Conservation (phyloP, 129 eudicot genomes). For the Helichrysum umbraculigerum region DNA sequence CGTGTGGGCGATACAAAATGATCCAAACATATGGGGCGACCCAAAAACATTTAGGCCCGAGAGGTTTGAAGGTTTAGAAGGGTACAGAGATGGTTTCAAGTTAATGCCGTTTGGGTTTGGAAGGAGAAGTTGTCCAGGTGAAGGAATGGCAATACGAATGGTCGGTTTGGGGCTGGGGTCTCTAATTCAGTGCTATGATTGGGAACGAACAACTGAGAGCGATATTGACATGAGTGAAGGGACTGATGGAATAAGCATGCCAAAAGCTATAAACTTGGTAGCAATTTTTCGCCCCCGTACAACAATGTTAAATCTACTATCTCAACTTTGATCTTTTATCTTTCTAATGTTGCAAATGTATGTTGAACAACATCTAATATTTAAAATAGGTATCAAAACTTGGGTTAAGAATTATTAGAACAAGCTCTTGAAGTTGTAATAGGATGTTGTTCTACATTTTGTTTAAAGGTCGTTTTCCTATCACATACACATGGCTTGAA, state of each 20-base stretch:
- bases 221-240: conserved; percentile 39
- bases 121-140: conserved; percentile 58
- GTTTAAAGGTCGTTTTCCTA: no score
- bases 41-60: conserved; percentile 46
- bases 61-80: conserved; percentile 41
- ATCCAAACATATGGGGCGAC: conserved; percentile 42
- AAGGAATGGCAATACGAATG: conserved; percentile 33
- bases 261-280: conserved; percentile 33
- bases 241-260: conserved; percentile 25
- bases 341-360: background rate
- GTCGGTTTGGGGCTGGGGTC: conserved; percentile 42
- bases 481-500: no score
- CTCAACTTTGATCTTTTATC: conserved; percentile 18
- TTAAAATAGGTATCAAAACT: no score
- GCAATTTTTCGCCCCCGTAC: conserved; percentile 35
- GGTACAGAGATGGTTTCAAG: conserved; percentile 28
- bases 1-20: conserved; percentile 51
- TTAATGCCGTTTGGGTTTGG: conserved; percentile 51
- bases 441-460: no score
- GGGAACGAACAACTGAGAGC: conserved; percentile 30
- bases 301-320: conserved; percentile 29
- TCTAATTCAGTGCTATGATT: conserved; percentile 47
- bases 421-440: no score
- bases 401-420: no score
- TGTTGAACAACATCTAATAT: no score